These are phyloP conservation scores for Aspergillus ellipticus DNA, from an alignment of 495 filamentous ascomycete genomes.

Conservation along the genomic window DNA sequence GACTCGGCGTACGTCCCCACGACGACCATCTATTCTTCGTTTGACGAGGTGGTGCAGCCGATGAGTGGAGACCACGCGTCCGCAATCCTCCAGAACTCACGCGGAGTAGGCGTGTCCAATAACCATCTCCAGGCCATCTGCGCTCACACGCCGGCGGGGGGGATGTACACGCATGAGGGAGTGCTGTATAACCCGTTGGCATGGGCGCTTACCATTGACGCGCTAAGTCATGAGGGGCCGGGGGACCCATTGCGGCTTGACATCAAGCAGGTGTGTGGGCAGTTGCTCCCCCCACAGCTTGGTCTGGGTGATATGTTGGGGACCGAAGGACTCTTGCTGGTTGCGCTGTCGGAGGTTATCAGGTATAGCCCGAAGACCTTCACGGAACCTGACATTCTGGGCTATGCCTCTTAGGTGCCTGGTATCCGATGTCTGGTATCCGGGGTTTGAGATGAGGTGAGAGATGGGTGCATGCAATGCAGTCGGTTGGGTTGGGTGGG, in stretches of 20 bases:
- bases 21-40: constrained; percentile 41
- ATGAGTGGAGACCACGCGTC: constrained; percentile 41
- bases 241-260: constrained; percentile 26
- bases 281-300: constrained; percentile 27
- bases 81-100: constrained; percentile 31
- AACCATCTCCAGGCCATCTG: constrained; percentile 41
- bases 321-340: constrained; percentile 29
- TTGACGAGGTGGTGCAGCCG: constrained; percentile 47
- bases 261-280: constrained; percentile 26
- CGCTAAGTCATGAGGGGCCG: constrained; percentile 37
- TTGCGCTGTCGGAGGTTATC: constrained; percentile 17
- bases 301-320: constrained; percentile 30
- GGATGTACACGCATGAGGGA: constrained; percentile 43
- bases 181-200: constrained; percentile 42
- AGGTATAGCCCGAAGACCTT: constrained; percentile 11
- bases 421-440: too few relatives aligned
- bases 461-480: too few relatives aligned
- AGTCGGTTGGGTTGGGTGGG: too few relatives aligned
- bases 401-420: constrained; percentile 17
- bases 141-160: constrained; percentile 28
- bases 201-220: constrained; percentile 41
- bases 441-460: too few relatives aligned
- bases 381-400: constrained; percentile 18
- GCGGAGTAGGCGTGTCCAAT: constrained; percentile 41
- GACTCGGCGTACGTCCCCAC: constrained; percentile 51